phyloP scores from a whole-genome alignment of 2,329 filamentous ascomycete species.

The Chrysoporthe deuterocubensis region DNA sequence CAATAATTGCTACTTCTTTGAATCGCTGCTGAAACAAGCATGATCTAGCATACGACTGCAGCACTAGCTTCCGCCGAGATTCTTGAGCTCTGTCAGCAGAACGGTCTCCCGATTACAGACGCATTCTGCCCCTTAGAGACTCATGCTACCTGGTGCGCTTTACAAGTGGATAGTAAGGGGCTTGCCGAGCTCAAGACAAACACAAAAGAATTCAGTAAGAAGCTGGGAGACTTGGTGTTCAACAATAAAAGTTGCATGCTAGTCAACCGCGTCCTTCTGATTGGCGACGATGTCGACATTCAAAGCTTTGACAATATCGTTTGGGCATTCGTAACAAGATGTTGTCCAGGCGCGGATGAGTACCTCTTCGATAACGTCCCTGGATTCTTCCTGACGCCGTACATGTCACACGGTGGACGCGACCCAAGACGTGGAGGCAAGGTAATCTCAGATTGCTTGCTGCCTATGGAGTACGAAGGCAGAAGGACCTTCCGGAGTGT shows the following conservation, averaged over 20 bases:
- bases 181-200: neutral
- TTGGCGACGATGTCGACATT: neutral
- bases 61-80: slow-evolving; percentile 49
- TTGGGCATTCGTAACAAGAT: neutral
- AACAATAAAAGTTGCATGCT: neutral
- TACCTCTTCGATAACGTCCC: neutral
- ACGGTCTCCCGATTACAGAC: slow-evolving; percentile 48
- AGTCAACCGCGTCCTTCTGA: neutral
- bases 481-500: neutral
- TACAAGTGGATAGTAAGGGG: slow-evolving; percentile 34
- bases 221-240: neutral
- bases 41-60: slow-evolving; percentile 3
- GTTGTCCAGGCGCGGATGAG: neutral
- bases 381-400: neutral
- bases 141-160: slow-evolving; percentile 51
- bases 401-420: neutral
- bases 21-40: too few species aligned
- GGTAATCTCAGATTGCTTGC: neutral
- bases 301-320: neutral
- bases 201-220: neutral
- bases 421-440: neutral
- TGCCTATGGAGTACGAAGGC: neutral
- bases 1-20: too few species aligned
- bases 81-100: slow-evolving; percentile 39
- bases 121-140: slow-evolving; percentile 50